Conservation (phyloP, 345 rosid species). For the Hypericum androsaemum region DNA sequence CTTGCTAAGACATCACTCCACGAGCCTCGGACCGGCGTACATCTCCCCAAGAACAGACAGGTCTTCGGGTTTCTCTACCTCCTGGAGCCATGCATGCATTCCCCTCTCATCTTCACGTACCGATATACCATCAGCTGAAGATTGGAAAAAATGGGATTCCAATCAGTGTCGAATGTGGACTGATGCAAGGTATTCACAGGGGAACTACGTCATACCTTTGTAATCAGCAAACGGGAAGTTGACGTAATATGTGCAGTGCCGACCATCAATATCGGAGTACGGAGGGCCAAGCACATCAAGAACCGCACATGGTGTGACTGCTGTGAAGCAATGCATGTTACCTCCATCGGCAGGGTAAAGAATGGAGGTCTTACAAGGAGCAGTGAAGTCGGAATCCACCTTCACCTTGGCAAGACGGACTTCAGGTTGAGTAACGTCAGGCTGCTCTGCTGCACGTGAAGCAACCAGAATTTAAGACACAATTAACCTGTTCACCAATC, state of each 20-base stretch:
- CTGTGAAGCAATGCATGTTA: constrained; percentile 92
- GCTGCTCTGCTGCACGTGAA: constrained; percentile 3
- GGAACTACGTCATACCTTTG: constrained; percentile 35
- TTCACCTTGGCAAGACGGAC: constrained; percentile 62
- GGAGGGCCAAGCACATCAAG: constrained; percentile 94
- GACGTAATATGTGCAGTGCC: constrained; percentile 64
- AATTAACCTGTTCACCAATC: too few species aligned
- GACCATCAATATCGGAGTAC: constrained; percentile 58
- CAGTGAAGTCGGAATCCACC: constrained; percentile 51
- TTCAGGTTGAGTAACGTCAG: constrained; percentile 13
- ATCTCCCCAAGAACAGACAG: constrained; percentile 32
- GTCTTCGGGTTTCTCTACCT: constrained; percentile 48
- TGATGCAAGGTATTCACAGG: neutral
- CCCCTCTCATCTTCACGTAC: constrained; percentile 43
- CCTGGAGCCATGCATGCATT: constrained; percentile 64
- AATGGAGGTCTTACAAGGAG: constrained; percentile 70
- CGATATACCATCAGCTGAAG: constrained; percentile 33
- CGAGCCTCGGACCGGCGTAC: constrained; percentile 24
- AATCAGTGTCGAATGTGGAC: neutral
- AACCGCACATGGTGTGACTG: constrained; percentile 75
- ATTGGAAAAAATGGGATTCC: neutral
- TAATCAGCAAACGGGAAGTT: constrained; percentile 41
- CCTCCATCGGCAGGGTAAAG: constrained; percentile 92
- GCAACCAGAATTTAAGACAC: too few species aligned
- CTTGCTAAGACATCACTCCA: neutral